Evolutionary conservation across 805 yeast species (phyloP).

Genomic region (Candida railenensis): DNA sequence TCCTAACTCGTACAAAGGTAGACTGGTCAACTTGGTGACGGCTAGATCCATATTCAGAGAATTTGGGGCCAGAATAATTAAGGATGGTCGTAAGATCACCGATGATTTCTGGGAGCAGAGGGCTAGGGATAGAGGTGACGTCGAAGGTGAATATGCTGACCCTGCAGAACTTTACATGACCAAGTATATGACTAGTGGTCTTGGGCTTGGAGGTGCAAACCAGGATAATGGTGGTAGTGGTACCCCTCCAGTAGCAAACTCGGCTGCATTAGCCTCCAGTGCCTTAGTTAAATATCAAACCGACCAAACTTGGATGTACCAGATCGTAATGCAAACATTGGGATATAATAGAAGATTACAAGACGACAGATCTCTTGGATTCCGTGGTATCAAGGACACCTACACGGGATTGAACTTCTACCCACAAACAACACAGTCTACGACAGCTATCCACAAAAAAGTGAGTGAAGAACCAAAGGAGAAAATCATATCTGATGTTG

Average conservation of each 20-base stretch:
- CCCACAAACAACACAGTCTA: conserved; percentile 77
- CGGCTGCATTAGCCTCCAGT: conserved; percentile 24
- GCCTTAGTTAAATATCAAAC: conserved; percentile 43
- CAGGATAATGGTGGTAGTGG: conserved; percentile 49
- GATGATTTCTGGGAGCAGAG: conserved; percentile 87
- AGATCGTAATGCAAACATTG: conserved; percentile 76
- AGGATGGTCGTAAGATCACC: conserved; percentile 72
- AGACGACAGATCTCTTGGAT: conserved; percentile 54
- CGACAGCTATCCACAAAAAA: conserved; percentile 21
- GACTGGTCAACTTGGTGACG: conserved; percentile 85
- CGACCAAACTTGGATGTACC: conserved; percentile 81
- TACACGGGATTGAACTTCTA: conserved; percentile 81
- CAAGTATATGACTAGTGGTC: conserved; percentile 20
- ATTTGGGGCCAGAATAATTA: conserved; percentile 83
- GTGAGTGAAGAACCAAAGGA: background rate
- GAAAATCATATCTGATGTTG: conserved; percentile 44
- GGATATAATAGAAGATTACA: conserved; percentile 65
- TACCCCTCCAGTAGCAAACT: conserved; percentile 41
- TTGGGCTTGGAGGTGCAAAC: conserved; percentile 25
- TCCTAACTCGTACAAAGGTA: conserved; percentile 87
- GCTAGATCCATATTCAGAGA: conserved; percentile 88
- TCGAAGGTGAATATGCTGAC: conserved; percentile 70
- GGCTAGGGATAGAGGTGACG: conserved; percentile 59
- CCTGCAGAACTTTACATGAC: conserved; percentile 53
- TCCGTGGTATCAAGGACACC: conserved; percentile 69